phyloP scores from a whole-genome alignment of 2,329 filamentous ascomycete species.

The Hypoxylon sp. region DNA sequence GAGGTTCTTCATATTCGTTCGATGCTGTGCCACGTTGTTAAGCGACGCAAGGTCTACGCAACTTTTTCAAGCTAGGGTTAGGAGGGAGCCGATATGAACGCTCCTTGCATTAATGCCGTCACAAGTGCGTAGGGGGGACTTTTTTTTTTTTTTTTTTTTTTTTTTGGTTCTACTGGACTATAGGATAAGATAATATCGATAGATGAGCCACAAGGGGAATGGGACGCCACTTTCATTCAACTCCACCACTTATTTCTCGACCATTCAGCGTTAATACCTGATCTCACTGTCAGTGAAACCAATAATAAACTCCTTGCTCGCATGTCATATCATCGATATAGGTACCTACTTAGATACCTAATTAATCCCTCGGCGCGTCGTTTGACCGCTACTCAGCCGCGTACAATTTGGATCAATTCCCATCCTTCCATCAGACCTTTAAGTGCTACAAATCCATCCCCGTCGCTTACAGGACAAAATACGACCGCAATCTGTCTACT shows the following conservation, averaged over 20 bases:
- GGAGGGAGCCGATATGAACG: constrained; percentile 21
- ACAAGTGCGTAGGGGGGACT: constrained; percentile 3
- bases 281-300: constrained; percentile 25
- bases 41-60: constrained; percentile 32
- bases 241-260: constrained; percentile 9
- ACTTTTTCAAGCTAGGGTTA: constrained; percentile 14
- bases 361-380: constrained; percentile 37
- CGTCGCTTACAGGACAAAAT: constrained; percentile 35
- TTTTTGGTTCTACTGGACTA: neutral
- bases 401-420: constrained; percentile 26
- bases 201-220: constrained; percentile 33
- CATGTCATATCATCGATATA: constrained; percentile 15
- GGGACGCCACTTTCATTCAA: constrained; percentile 27
- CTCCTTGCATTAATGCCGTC: constrained; percentile 23
- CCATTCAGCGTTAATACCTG: constrained; percentile 13
- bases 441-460: constrained; percentile 31
- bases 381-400: constrained; percentile 41
- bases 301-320: constrained; percentile 22
- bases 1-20: constrained; percentile 66
- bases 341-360: neutral
- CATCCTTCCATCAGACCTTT: constrained; percentile 21
- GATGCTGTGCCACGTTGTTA: constrained; percentile 43
- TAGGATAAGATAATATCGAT: constrained; percentile 19
- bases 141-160: neutral
- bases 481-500: constrained; percentile 31